Base-by-base conservation (phyloP, 2,329 filamentous ascomycete genomes). In the Penicillium aurantiogriseum region DNA sequence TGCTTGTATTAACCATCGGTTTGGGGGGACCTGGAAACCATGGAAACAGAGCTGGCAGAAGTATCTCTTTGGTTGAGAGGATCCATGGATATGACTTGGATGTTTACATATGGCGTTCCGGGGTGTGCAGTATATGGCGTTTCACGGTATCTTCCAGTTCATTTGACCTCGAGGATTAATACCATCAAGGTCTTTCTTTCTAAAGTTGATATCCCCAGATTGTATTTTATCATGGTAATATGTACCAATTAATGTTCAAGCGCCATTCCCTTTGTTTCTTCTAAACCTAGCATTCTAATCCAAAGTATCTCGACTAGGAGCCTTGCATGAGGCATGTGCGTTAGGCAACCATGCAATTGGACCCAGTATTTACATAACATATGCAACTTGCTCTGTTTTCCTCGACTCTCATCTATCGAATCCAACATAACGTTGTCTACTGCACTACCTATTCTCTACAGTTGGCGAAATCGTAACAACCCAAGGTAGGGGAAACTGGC, bases 1-100 rank as follows among this genome's bases (percentile, higher is more conserved):
- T 29, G 71, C 71, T 4, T 74, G 71, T 54, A 56, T 74, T 3
- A 73, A 74, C 36, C 72, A 73, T 62, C 65, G 70, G 10, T 74
- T 74, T 64, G 63, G 65, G 11, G 64, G 71, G 6, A 67, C 65
- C 8, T 74, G 71, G 72, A 74, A 73, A 62, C 71, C 64, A 4
- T 73, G 70, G 70, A 73, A 68, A 63, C 71, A 70, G 40, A 64
- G 64, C 17, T 71, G 67, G 71, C 69, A 67, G 63, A 60, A 68
- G 43, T 63, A 65, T 38, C 42, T 70, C 13, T 67, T 73, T 48
- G 67, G 69, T 11, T 71, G 49, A 60, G 40, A 27, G 21, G 27
- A 23, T 23, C 3, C 23, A 23, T 23, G 23, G 23, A 21, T 13
- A 45, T 52, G 29, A 15, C 6, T 45, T 35, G 9, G 35, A 35